phyloP scores from a whole-genome alignment of 768 basidiomycete genomes.

The Tricholoma sp. region DNA sequence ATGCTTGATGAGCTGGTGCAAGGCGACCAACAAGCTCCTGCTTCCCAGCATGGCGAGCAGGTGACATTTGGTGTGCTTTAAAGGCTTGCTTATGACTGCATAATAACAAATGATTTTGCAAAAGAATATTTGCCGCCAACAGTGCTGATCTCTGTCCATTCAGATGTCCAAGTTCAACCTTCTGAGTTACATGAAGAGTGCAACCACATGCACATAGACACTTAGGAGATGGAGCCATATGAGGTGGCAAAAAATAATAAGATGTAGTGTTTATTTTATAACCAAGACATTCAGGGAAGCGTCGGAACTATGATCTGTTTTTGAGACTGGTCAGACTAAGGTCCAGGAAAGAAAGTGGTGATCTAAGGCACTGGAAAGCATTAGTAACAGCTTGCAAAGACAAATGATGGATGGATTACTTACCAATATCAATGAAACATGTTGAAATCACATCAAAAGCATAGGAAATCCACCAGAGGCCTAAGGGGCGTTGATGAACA shows the following conservation, averaged over 20 bases:
- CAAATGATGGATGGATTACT: not conserved
- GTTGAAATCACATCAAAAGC: no score
- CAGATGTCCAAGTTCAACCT: not conserved
- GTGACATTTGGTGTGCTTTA: no score
- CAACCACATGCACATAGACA: not conserved
- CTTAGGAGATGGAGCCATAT: not conserved
- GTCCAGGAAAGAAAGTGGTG: not conserved
- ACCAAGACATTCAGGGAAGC: not conserved
- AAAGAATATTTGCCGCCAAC: not conserved
- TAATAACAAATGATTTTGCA: not conserved
- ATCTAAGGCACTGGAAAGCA: not conserved
- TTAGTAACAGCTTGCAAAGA: not conserved
- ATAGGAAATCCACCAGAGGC: no score
- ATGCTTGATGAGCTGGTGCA: no score
- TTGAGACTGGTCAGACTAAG: not conserved
- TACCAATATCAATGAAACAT: no score
- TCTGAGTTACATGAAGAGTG: not conserved
- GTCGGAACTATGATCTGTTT: not conserved
- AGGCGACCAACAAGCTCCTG: no score
- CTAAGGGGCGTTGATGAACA: no score
- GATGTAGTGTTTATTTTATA: not conserved
- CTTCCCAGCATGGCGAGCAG: no score
- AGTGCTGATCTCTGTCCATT: not conserved
- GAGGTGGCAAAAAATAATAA: not conserved
- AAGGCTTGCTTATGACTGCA: no score